phyloP scores from a whole-genome alignment of 140 eudicot species.

The Oenanthe javanica region DNA sequence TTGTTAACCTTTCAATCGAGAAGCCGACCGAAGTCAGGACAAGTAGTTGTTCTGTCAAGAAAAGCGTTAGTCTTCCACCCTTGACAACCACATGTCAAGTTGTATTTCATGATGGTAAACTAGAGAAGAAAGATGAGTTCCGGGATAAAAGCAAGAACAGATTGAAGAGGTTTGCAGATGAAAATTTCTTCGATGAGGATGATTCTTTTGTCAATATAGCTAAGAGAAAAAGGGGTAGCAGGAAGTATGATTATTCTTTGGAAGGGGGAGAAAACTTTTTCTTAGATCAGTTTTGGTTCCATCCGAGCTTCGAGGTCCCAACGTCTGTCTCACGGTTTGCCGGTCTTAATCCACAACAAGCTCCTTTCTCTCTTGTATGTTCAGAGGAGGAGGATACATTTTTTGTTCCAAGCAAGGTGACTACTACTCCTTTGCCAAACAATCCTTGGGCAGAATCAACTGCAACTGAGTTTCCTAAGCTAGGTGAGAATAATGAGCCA shows the following conservation, averaged over 20 bases:
- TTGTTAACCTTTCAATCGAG: conserved; percentile 57
- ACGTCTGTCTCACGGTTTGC: conserved; percentile 18
- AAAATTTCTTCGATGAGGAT: conserved; percentile 33
- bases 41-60: conserved; percentile 53
- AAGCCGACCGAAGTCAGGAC: conserved; percentile 50
- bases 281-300: conserved; percentile 53
- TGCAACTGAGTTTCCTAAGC: conserved; percentile 47
- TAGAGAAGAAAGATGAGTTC: conserved; percentile 39
- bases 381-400: conserved; percentile 47
- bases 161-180: conserved; percentile 66
- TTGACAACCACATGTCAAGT: background rate
- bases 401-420: conserved; percentile 35
- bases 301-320: conserved; percentile 22
- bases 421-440: conserved; percentile 33
- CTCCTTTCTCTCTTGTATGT: conserved; percentile 45
- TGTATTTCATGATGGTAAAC: conserved; percentile 24
- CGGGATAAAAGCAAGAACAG: conserved; percentile 49
- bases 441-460: conserved; percentile 67
- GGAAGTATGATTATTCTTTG: conserved; percentile 28
- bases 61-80: conserved; percentile 24
- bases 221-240: conserved; percentile 59
- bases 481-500: conserved; percentile 53
- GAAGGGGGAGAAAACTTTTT: conserved; percentile 34
- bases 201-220: conserved; percentile 39
- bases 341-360: conserved; percentile 36